Evolutionary conservation across 306 rosid genomes (phyloP).

Genomic region (Medicago truncatula): DNA sequence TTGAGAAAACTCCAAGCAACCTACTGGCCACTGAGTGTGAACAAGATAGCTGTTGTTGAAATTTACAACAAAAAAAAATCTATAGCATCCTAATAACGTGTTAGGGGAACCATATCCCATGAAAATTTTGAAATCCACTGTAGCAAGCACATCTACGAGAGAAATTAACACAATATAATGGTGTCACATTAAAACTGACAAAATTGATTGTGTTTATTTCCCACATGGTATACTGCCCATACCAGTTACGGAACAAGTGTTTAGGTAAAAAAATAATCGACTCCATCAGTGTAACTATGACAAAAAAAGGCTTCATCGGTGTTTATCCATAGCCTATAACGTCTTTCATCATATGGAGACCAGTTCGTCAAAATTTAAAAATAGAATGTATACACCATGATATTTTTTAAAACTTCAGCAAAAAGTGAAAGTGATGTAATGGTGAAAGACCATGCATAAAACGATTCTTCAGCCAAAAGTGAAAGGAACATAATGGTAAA

Average conservation of each 20-base stretch:
- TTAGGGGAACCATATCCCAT: background rate
- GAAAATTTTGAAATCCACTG: background rate
- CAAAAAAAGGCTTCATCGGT: conserved; percentile 53
- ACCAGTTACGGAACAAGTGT: background rate
- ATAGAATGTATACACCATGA: background rate
- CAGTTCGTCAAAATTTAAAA: background rate
- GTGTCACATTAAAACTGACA: background rate
- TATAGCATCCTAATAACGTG: too few relatives aligned
- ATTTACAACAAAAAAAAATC: too few relatives aligned
- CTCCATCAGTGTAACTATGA: conserved; percentile 80
- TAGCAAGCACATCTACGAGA: background rate
- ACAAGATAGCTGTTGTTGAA: too few relatives aligned
- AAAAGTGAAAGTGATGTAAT: too few relatives aligned
- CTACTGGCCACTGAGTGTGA: background rate
- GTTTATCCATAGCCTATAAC: conserved; percentile 51
- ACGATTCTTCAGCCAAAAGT: too few relatives aligned
- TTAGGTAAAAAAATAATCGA: background rate
- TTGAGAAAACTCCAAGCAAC: background rate
- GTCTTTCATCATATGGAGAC: conserved; percentile 54
- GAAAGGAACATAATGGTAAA: background rate
- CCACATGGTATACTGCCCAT: background rate
- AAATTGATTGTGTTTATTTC: background rate
- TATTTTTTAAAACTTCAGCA: background rate
- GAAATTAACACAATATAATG: background rate
- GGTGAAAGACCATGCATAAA: too few relatives aligned